Evolutionary conservation across 2,329 filamentous ascomycete genomes (phyloP).

Genomic region (Arthrinium puccinioides): DNA sequence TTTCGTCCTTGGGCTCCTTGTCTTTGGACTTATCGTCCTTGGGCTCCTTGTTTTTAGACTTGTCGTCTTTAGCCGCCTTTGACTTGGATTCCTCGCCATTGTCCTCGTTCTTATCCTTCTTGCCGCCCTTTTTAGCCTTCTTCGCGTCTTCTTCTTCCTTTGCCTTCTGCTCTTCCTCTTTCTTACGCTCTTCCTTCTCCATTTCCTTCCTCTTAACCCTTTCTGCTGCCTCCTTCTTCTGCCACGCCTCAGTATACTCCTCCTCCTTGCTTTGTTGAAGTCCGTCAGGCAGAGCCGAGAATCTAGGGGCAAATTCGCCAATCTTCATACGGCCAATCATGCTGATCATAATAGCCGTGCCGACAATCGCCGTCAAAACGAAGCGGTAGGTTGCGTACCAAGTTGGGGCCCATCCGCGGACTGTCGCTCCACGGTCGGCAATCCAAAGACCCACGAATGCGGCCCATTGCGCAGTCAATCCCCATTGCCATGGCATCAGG

Average conservation of each 20-base stretch:
- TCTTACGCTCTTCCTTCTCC: slow-evolving; percentile 23
- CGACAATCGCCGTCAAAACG: slow-evolving; percentile 84
- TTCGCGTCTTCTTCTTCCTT: slow-evolving; percentile 13
- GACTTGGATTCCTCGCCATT: slow-evolving; percentile 14
- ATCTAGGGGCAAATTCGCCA: slow-evolving; percentile 28
- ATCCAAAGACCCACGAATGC: slow-evolving; percentile 85
- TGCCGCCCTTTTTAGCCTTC: slow-evolving; percentile 19
- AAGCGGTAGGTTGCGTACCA: slow-evolving; percentile 93
- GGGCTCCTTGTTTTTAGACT: too few species aligned
- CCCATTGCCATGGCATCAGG: slow-evolving; percentile 75
- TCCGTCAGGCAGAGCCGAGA: slow-evolving; percentile 29
- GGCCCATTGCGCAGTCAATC: slow-evolving; percentile 77
- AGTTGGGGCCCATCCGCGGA: slow-evolving; percentile 67
- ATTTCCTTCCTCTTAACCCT: slow-evolving; percentile 27
- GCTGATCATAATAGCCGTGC: slow-evolving; percentile 70
- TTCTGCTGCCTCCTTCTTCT: slow-evolving; percentile 34
- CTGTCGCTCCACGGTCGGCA: slow-evolving; percentile 66
- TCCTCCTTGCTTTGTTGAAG: slow-evolving; percentile 26
- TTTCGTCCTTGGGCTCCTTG: slow-evolving; percentile 13
- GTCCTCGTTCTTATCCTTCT: slow-evolving; percentile 11
- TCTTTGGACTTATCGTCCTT: slow-evolving; percentile 8
- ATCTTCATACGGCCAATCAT: slow-evolving; percentile 79
- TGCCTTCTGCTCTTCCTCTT: slow-evolving; percentile 18
- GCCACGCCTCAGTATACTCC: slow-evolving; percentile 36
- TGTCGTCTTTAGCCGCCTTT: slow-evolving; percentile 15